A percentile compares a stretch with the other conserved stretches of the same genome.
phyloP scores from a whole-genome alignment of 2,329 filamentous ascomycete species.

The Arthrinium phaeospermum region DNA sequence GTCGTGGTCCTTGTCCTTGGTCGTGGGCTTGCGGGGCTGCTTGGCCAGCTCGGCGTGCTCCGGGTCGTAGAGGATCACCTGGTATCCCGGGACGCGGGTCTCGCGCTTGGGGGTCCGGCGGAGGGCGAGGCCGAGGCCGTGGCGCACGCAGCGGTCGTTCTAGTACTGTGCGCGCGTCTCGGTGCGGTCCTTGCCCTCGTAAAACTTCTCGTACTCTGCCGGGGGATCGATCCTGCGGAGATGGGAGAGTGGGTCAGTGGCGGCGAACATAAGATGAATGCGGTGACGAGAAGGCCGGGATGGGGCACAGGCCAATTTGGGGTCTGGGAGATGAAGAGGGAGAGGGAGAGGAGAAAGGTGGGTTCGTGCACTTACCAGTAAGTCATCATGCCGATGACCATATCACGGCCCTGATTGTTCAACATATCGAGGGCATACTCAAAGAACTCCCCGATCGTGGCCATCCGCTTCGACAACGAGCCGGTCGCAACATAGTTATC shows the following conservation, averaged over 20 bases:
- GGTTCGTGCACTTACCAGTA: neutral
- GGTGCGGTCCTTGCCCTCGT: neutral
- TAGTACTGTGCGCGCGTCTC: constrained; percentile 10
- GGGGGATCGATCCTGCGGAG: neutral
- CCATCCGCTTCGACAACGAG: neutral
- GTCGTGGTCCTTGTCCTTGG: neutral
- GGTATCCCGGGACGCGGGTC: neutral
- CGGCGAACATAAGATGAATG: neutral
- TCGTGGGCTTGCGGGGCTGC: neutral
- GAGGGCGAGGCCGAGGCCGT: constrained; percentile 18
- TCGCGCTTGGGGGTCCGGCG: neutral
- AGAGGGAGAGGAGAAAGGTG: no score
- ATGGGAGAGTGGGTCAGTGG: neutral
- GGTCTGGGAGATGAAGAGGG: no score
- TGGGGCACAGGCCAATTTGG: no score
- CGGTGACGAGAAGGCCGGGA: neutral
- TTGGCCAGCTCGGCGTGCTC: neutral
- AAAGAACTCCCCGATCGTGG: constrained; percentile 7
- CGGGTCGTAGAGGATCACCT: constrained; percentile 20
- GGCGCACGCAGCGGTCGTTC: constrained; percentile 14
- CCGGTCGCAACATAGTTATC: neutral
- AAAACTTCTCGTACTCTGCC: neutral
- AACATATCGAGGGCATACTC: constrained; percentile 8
- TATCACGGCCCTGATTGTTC: neutral
- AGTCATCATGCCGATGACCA: constrained; percentile 16